These are phyloP conservation scores for Penicillium samsonianum DNA, from an alignment of 495 filamentous ascomycete genomes.

Conservation along the genomic window DNA sequence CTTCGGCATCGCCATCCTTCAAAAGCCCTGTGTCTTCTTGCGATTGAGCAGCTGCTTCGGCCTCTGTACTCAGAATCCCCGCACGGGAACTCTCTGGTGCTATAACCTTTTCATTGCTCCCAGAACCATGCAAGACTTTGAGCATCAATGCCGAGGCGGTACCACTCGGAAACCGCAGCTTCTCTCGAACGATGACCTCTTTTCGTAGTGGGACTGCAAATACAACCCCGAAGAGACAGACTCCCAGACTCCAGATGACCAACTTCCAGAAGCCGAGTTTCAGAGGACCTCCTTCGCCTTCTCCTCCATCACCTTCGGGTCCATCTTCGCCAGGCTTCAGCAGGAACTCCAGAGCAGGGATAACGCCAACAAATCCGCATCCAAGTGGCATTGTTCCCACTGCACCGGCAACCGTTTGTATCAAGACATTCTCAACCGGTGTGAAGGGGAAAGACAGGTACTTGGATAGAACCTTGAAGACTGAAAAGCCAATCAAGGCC, in stretches of 20 bases:
- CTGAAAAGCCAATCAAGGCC: slow-evolving; percentile 91
- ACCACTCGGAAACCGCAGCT: slow-evolving; percentile 89
- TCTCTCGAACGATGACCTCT: slow-evolving; percentile 90
- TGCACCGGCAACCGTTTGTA: slow-evolving; percentile 92
- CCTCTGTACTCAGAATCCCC: slow-evolving; percentile 17
- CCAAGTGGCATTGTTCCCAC: slow-evolving; percentile 97
- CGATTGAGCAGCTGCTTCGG: slow-evolving; percentile 9
- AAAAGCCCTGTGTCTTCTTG: slow-evolving; percentile 24
- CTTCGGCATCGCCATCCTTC: slow-evolving; percentile 29
- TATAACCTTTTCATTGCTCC: slow-evolving; percentile 29
- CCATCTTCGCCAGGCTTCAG: slow-evolving; percentile 69
- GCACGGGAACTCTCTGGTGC: slow-evolving; percentile 16
- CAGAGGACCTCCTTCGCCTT: slow-evolving; percentile 66
- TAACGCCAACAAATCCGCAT: slow-evolving; percentile 91
- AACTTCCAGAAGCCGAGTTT: slow-evolving; percentile 70
- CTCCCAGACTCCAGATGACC: slow-evolving; percentile 84
- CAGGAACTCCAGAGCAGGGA: slow-evolving; percentile 88
- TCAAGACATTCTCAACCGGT: slow-evolving; percentile 94
- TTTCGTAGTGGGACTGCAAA: slow-evolving; percentile 87
- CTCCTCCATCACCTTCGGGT: slow-evolving; percentile 54
- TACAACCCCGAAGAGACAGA: slow-evolving; percentile 94
- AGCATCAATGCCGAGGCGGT: slow-evolving; percentile 96
- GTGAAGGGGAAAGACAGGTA: slow-evolving; percentile 77
- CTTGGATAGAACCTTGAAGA: slow-evolving; percentile 79
- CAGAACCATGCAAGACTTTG: slow-evolving; percentile 74